These are phyloP conservation scores for Ophiobolus disseminans DNA, from an alignment of 2,329 filamentous ascomycete species.

Conservation along the genomic window DNA sequence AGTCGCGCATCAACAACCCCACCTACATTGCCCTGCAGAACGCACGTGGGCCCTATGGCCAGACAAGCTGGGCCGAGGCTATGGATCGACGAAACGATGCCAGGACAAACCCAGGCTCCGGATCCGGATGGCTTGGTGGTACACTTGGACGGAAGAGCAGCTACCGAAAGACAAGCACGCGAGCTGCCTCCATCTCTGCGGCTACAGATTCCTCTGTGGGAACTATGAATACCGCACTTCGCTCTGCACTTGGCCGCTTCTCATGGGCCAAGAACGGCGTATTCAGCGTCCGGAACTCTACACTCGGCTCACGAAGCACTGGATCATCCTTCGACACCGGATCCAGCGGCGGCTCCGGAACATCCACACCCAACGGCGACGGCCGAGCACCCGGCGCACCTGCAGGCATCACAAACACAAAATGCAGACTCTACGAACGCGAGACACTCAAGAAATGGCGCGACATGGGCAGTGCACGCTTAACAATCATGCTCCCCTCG, in stretches of 20 bases:
- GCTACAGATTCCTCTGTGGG: conserved; percentile 78
- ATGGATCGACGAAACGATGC: conserved; percentile 61
- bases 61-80: conserved; percentile 56
- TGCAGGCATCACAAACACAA: conserved; percentile 77
- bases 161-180: conserved; percentile 60
- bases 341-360: conserved; percentile 43
- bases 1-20: conserved; percentile 88
- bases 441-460: conserved; percentile 81
- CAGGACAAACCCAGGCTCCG: conserved; percentile 43
- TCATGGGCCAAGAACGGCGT: conserved; percentile 70
- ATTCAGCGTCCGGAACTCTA: conserved; percentile 85
- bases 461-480: conserved; percentile 82
- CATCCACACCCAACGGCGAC: conserved; percentile 43
- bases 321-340: conserved; percentile 59
- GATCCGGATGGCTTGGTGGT: conserved; percentile 58
- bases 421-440: conserved; percentile 84
- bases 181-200: conserved; percentile 64
- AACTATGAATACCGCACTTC: conserved; percentile 78
- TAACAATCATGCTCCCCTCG: conserved; percentile 80
- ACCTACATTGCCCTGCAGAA: conserved; percentile 82
- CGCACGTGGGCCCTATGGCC: conserved; percentile 66
- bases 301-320: conserved; percentile 66
- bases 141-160: conserved; percentile 61
- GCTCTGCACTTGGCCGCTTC: conserved; percentile 74
- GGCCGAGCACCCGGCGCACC: conserved; percentile 52